Conservation (phyloP, 2,329 filamentous ascomycete genomes). For the Celoporthe dispersa region DNA sequence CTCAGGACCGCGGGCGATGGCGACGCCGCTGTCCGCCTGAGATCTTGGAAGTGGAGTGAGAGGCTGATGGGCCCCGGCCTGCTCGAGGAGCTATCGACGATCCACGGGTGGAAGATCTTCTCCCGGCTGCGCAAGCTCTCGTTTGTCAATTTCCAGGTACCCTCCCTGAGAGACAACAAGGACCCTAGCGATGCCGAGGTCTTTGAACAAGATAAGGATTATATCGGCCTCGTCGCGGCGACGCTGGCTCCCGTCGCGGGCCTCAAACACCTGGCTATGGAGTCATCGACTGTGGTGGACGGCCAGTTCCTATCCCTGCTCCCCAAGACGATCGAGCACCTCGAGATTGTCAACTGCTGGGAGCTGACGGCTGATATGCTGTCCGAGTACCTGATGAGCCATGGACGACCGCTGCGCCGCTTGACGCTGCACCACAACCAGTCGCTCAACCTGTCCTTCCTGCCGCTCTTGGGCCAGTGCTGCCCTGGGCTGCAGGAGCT, state of each 20-base stretch:
- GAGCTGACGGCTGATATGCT: slow-evolving; percentile 72
- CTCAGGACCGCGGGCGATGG: slow-evolving; percentile 54
- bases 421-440: slow-evolving; percentile 80
- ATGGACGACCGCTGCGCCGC: slow-evolving; percentile 69
- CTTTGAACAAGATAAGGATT: slow-evolving; percentile 39
- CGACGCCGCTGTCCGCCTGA: slow-evolving; percentile 43
- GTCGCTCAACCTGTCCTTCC: slow-evolving; percentile 75
- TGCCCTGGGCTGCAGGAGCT: slow-evolving; percentile 75
- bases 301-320: slow-evolving; percentile 69
- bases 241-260: slow-evolving; percentile 59
- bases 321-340: slow-evolving; percentile 65
- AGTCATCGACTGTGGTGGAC: slow-evolving; percentile 75
- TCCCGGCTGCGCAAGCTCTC: slow-evolving; percentile 57
- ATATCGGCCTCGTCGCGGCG: slow-evolving; percentile 47
- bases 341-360: slow-evolving; percentile 81
- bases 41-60: slow-evolving; percentile 66
- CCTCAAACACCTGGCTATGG: slow-evolving; percentile 71
- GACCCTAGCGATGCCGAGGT: slow-evolving; percentile 45
- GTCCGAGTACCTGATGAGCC: slow-evolving; percentile 64
- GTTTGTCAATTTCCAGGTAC: slow-evolving; percentile 67
- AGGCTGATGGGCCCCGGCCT: slow-evolving; percentile 53
- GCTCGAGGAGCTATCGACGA: slow-evolving; percentile 49
- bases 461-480: slow-evolving; percentile 64
- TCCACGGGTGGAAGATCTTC: slow-evolving; percentile 64
- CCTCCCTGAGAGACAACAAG: slow-evolving; percentile 50